Base-by-base conservation (phyloP, 202 grass and related monocot genomes). In the Dendrocalamus latiflorus region DNA sequence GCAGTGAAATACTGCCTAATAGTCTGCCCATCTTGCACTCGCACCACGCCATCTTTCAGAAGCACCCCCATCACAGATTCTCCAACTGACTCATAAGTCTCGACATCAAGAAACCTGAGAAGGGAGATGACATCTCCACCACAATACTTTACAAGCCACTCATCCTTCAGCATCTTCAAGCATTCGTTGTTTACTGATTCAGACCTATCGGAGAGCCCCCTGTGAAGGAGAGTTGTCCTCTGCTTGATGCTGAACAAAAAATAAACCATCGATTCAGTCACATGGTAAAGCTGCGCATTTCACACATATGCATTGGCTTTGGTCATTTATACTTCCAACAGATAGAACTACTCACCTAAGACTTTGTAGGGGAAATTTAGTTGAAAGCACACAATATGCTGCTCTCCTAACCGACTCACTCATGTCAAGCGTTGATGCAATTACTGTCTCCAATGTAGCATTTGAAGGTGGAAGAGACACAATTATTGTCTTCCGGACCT, bases 151-250 rank as follows among this genome's bases (percentile, higher is more conserved):
- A 85, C 48, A 93, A 98, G 89, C 95, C 95, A 98, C 76, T 94
- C 92, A 49, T 98, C 93, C 83, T 98, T 98, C 14, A 95, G 83
- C 95, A 95, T 98, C 81, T 89, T 95, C 37, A 98, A 75, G 50
- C 93, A 95, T 69, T 89, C 91, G 15, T 81, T 89, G 34, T 80
- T 86, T 72, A 98, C 95, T 69, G 77, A 57, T 77, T 75, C 16
- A 85, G 93, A 98, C 71, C 93, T 91, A 82, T 98, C 91, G 0
- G 83, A 93, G 70, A 92, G 85, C 7, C 93, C 93, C 73, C 95
- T 98, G 80, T 92, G 89, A 79, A 98, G 93, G 69, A 98, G 80
- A 42, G 81, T 90, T 57, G 87, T 95, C 72, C 95, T 91, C 77
- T 95, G 90, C 93, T 98, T 98, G 74, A 98, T 98, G 85, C 95